Evolutionary conservation across 352 stramenopile genomes (phyloP), one percentile per base, ranked within the genome.

Genomic region (Globisporangium rhizosaccharum): DNA sequence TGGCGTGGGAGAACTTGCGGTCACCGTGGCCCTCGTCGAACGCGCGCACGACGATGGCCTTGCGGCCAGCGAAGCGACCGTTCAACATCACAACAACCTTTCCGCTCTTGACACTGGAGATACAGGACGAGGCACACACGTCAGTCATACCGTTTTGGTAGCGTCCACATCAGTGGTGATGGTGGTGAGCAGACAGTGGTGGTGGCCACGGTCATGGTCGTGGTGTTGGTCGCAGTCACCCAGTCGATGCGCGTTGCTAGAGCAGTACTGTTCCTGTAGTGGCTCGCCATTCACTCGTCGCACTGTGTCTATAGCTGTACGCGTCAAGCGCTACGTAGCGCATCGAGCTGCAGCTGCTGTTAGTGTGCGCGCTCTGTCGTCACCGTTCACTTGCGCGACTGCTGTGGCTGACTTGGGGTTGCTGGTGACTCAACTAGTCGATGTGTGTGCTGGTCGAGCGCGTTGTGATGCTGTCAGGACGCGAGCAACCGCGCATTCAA

Each of bases 41-140:
- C 60, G 96, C 97, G 89, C 99, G 99, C 51, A 99, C 96, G 59
- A 99, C 96, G 59, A 99, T 96, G 65, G 97, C 97, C 87, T 99
- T 99, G 79, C 97, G 96, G 73, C 97, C 97, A 61, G 97, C 97
- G 76, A 99, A 98, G 70, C 97, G 94, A 74, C 97, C 97, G 67
- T 97, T 96, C 72, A 99, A 88, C 75, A 99, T 79, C 70, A 99
- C 95, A 71, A 99, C 97, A 78, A 99, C 96, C 82, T 99, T 99
- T 94, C 97, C 97, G 71, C 87, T 94, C 87, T 98, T 98, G 71
- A 98, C 80, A 88, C 86, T 96, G 11, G 9, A 18, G 8, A 63
- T n/a, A 33, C 28, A 68, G 46, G 51, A 47, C 42, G 48, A 17
- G 54, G 9, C 11, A 23, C 23, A 73, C 55, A 66, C 48, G 70